Evolutionary conservation across 306 rosid genomes (phyloP), one percentile per base, ranked within the genome.

Genomic region (Cucumis hystrix): DNA sequence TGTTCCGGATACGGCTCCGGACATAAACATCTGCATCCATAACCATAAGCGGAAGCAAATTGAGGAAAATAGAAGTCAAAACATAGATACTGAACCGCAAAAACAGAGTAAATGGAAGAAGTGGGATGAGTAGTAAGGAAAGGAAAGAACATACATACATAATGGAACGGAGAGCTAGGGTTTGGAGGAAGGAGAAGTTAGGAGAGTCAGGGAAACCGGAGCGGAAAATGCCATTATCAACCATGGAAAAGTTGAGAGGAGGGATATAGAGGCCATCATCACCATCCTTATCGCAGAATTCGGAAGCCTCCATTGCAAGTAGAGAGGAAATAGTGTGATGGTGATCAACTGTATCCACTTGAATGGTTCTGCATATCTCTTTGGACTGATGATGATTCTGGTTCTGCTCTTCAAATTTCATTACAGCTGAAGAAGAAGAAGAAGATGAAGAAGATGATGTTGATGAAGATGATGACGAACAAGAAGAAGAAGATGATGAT

Each of bases 171-270:
- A 96, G 96, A 81, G 88, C 88, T 61, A 96, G 91, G 78, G 92
- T 86, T 68, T 92, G 90, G 55, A 96, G 88, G 86, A 96, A 96
- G 63, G 92, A 73, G 84, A 96, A 92, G 93, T 96, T 96, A 79
- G 90, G 84, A 10, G 92, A 89, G 45, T 89, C 88, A 18, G 99
- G 99, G 79, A 96, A 96, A 45, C 98, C 99, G 28, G 98, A 96
- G 75, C 99, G 85, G 83, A 92, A 92, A 89, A 96, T 89, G 93
- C 96, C 98, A 37, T 88, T 88, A 80, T 96, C 99, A 28, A 96
- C 99, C 90, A 91, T 80, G 49, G 99, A 71, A 78, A 96, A 96
- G 92, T 96, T 96, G 77, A 92, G 88, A 17, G 99, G 98, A 14
- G 96, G 99, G 21, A 76, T 51, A 79, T 84, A 91, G 63, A 82